phyloP scores from a whole-genome alignment of 768 basidiomycete genomes.

The Rubroboletus pulcherrimus region DNA sequence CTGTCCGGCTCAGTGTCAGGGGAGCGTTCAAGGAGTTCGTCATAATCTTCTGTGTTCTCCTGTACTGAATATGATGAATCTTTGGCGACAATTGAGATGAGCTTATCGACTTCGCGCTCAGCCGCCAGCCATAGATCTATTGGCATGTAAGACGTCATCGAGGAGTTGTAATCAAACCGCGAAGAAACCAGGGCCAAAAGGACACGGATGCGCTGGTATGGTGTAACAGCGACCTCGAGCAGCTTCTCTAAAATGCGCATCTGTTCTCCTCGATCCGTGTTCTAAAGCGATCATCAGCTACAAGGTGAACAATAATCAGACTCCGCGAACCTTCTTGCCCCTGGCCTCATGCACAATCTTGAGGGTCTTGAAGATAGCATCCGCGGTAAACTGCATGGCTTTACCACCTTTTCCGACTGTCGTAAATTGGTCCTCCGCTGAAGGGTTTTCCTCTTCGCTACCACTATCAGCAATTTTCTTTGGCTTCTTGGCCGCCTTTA shows the following conservation, averaged over 20 bases:
- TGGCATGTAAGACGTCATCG: conserved; percentile 83
- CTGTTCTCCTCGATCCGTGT: conserved; percentile 94
- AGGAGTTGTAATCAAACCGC: conserved; percentile 95
- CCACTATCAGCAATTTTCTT: conserved; percentile 33
- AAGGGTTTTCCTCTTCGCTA: conserved; percentile 41
- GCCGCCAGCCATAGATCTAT: conserved; percentile 87
- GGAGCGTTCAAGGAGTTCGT: conserved; percentile 79
- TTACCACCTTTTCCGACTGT: conserved; percentile 92
- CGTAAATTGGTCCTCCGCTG: conserved; percentile 65
- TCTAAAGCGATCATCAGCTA: conserved; percentile 45
- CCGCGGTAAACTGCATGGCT: conserved; percentile 73
- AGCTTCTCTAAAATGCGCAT: conserved; percentile 87
- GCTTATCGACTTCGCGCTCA: conserved; percentile 82
- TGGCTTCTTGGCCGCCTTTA: conserved; percentile 36
- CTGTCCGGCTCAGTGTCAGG: conserved; percentile 69
- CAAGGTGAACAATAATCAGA: conserved; percentile 2
- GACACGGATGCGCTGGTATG: conserved; percentile 93
- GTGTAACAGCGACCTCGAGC: conserved; percentile 77
- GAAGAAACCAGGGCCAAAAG: conserved; percentile 91
- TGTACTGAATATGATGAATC: conserved; percentile 81
- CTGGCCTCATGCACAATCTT: conserved; percentile 90
- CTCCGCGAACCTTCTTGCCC: conserved; percentile 81
- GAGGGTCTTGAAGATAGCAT: conserved; percentile 88
- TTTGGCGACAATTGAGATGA: conserved; percentile 72
- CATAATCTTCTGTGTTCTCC: conserved; percentile 85